Conservation (phyloP, 345 rosid species). For the Clarkia xantiana region DNA sequence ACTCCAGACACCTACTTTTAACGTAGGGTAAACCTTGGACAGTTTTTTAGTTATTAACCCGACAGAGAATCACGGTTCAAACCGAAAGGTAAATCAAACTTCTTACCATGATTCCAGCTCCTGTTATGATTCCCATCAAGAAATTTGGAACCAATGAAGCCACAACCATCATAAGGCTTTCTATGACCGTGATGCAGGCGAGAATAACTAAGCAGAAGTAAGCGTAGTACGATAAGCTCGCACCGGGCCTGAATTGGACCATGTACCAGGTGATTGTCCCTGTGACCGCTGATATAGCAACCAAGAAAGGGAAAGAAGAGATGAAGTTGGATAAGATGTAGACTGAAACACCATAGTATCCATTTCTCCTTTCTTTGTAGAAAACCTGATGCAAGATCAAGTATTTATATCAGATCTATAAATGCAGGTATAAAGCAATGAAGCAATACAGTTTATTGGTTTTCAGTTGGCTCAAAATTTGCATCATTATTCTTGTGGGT, state of each 20-base stretch:
- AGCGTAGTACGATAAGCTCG: conserved; percentile 36
- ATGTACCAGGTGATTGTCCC: conserved; percentile 86
- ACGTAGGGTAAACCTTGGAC: too few relatives aligned
- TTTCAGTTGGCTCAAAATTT: too few relatives aligned
- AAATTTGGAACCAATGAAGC: conserved; percentile 90
- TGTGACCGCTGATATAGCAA: conserved; percentile 51
- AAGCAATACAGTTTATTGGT: too few relatives aligned
- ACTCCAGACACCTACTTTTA: too few relatives aligned
- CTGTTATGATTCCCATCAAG: conserved; percentile 93
- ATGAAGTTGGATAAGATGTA: conserved; percentile 76
- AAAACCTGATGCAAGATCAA: conserved; percentile 48
- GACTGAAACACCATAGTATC: conserved; percentile 81
- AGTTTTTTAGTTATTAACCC: too few relatives aligned
- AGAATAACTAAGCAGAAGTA: conserved; percentile 76
- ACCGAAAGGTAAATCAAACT: too few relatives aligned
- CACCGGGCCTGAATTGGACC: conserved; percentile 76
- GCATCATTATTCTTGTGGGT: too few relatives aligned
- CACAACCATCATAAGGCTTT: conserved; percentile 98
- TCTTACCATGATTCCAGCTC: conserved; percentile 58
- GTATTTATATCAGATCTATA: not conserved
- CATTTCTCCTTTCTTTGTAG: conserved; percentile 87
- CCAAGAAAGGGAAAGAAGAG: conserved; percentile 83
- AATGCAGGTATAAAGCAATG: not conserved
- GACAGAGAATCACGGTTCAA: not conserved
- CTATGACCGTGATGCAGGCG: conserved; percentile 84